Percentiles rank a stretch among this genome's conserved stretches.
These are phyloP conservation scores for Talaromyces albobiverticillius DNA, from an alignment of 2,329 filamentous ascomycete species.

Conservation along the genomic window DNA sequence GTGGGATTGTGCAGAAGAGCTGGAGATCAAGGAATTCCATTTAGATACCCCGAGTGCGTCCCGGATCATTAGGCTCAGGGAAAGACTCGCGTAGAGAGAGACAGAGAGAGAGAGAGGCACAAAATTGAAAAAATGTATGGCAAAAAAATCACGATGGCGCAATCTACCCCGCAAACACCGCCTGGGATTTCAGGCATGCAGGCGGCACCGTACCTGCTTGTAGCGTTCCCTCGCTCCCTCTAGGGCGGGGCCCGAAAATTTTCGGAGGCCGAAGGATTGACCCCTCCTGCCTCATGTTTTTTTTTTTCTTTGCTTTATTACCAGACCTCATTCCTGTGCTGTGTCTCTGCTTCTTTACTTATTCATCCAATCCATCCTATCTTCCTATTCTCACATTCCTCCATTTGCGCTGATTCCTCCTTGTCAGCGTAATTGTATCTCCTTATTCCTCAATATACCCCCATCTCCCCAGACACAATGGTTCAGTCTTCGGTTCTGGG, in stretches of 20 bases:
- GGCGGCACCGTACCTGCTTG: not conserved
- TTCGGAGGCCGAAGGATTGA: not conserved
- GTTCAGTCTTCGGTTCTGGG: conserved; percentile 69
- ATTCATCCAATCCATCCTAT: not conserved
- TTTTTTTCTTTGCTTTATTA: not conserved
- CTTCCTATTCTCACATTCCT: not conserved
- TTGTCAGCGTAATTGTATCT: conserved; percentile 3
- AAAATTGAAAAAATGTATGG: no score
- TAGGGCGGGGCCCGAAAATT: not conserved
- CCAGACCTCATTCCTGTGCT: not conserved
- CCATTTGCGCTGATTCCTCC: conserved; percentile 3
- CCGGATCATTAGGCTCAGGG: no score
- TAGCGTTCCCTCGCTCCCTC: not conserved
- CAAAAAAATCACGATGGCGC: not conserved
- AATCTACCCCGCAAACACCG: not conserved
- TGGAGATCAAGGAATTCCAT: no score
- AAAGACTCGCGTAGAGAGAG: no score
- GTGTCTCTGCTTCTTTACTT: not conserved
- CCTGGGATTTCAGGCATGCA: not conserved
- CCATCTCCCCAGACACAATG: conserved; percentile 14
- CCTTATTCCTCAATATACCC: not conserved
- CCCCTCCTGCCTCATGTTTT: not conserved
- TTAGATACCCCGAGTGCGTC: no score
- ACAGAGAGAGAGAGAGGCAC: no score
- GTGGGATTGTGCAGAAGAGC: no score